Evolutionary conservation across 768 basidiomycete species (phyloP).

Genomic region (Goffeauzyma gilvescens): DNA sequence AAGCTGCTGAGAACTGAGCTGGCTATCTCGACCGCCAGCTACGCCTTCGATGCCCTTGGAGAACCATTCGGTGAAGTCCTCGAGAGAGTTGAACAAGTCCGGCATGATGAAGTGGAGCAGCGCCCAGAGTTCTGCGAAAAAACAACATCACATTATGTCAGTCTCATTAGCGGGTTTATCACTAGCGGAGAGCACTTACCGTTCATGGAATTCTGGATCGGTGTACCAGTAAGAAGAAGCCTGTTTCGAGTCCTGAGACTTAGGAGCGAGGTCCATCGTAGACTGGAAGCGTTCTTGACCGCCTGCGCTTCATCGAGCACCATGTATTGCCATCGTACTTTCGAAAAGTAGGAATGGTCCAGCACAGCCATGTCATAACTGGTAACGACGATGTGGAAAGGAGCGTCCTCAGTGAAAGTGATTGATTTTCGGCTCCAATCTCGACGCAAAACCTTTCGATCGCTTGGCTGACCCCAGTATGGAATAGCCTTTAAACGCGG

Average conservation of each 20-base stretch:
- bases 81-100: conserved; percentile 92
- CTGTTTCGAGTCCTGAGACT: conserved; percentile 92
- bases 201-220: conserved; percentile 99
- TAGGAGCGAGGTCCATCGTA: conserved; percentile 90
- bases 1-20: conserved; percentile 84
- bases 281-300: conserved; percentile 91
- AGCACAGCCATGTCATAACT: conserved; percentile 91
- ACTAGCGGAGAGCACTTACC: conserved; percentile 41
- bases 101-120: conserved; percentile 99
- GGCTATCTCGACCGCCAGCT: conserved; percentile 61
- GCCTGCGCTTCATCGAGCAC: conserved; percentile 98
- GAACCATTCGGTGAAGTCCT: conserved; percentile 99
- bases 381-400: conserved; percentile 89
- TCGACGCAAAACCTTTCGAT: conserved; percentile 78
- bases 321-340: conserved; percentile 99
- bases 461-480: conserved; percentile 96
- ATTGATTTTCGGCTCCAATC: conserved; percentile 98
- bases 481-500: conserved; percentile 83
- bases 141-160: no score
- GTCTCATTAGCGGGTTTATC: no score
- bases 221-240: conserved; percentile 84
- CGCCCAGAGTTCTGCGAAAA: conserved; percentile 71
- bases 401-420: conserved; percentile 82
- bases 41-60: conserved; percentile 97
- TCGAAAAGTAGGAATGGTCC: conserved; percentile 94